Percentiles rank a stretch among this genome's conserved stretches.
These are phyloP conservation scores for Chaetomium sp. DNA, from an alignment of 2,329 filamentous ascomycete genomes.

Conservation along the genomic window DNA sequence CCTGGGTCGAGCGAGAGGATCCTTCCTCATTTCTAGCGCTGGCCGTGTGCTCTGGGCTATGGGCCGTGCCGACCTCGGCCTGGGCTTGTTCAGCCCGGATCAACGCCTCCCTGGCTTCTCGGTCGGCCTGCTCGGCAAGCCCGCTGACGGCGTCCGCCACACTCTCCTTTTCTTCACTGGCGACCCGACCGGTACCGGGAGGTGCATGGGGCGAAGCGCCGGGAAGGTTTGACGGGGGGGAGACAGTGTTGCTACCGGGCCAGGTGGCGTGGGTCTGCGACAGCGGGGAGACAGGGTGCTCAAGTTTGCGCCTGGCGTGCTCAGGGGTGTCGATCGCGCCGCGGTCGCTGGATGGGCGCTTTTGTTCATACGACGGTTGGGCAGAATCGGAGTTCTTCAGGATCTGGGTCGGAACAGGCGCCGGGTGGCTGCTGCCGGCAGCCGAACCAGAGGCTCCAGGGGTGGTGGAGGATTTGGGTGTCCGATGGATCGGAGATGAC, in stretches of 20 bases:
- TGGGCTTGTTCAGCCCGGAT: constrained; percentile 57
- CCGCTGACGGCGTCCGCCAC: constrained; percentile 71
- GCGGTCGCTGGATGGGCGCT: constrained; percentile 45
- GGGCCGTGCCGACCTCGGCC: constrained; percentile 50
- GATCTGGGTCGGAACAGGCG: constrained; percentile 48
- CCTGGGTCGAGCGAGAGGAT: constrained; percentile 53
- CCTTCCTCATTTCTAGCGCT: constrained; percentile 56
- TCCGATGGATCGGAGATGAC: constrained; percentile 47
- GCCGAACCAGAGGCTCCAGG: constrained; percentile 37
- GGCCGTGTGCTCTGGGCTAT: constrained; percentile 53
- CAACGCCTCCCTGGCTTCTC: constrained; percentile 66
- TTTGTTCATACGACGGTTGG: constrained; percentile 47
- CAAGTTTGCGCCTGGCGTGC: constrained; percentile 40
- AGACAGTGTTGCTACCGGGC: constrained; percentile 15
- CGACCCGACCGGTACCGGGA: constrained; percentile 10
- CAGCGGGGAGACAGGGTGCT: constrained; percentile 39
- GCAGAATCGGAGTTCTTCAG: constrained; percentile 53
- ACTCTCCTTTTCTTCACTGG: constrained; percentile 54
- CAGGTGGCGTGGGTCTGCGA: constrained; percentile 29
- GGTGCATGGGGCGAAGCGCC: constrained; percentile 6
- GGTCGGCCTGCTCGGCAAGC: constrained; percentile 57
- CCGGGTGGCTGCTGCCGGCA: constrained; percentile 37
- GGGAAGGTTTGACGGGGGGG: constrained; percentile 25
- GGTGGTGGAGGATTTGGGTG: constrained; percentile 45
- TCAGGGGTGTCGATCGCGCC: constrained; percentile 52